Conservation (phyloP, 2,329 filamentous ascomycete species). For the Didymella arachidicola region DNA sequence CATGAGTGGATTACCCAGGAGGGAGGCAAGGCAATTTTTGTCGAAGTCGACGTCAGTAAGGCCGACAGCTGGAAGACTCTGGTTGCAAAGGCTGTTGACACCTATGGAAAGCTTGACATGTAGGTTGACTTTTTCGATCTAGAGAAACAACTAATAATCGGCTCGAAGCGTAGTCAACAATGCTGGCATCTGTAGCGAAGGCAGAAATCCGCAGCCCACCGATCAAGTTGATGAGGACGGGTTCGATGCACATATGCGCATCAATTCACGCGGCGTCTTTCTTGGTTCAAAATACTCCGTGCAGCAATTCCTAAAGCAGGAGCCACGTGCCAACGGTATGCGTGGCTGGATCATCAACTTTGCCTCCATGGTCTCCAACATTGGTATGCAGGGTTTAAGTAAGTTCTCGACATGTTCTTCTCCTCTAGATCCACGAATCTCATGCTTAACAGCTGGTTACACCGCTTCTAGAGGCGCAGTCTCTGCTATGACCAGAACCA, state of each 20-base stretch:
- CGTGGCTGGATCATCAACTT: constrained; percentile 53
- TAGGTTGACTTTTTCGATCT: constrained; percentile 20
- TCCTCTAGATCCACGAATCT: neutral
- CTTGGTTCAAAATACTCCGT: constrained; percentile 51
- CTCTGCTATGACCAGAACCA: constrained; percentile 55
- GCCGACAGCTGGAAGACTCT: constrained; percentile 35
- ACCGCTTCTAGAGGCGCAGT: constrained; percentile 59
- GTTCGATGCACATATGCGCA: constrained; percentile 48
- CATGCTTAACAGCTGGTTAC: constrained; percentile 47
- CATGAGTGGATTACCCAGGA: constrained; percentile 32
- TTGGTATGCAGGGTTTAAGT: constrained; percentile 43
- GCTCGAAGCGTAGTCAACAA: constrained; percentile 44
- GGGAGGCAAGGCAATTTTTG: constrained; percentile 36
- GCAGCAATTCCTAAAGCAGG: constrained; percentile 50
- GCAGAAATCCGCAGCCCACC: constrained; percentile 30
- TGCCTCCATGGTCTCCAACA: constrained; percentile 39
- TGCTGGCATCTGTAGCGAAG: constrained; percentile 47
- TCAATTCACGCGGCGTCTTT: constrained; percentile 44
- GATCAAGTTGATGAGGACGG: constrained; percentile 44
- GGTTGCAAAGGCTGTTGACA: constrained; percentile 36
- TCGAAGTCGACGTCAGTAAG: constrained; percentile 43
- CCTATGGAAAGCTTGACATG: constrained; percentile 46
- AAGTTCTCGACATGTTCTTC: constrained; percentile 15
- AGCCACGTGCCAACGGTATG: constrained; percentile 35
- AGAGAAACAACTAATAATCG: neutral